These are phyloP conservation scores for Wickerhamiella parazyma DNA, from an alignment of 805 yeast genomes.

Conservation along the genomic window DNA sequence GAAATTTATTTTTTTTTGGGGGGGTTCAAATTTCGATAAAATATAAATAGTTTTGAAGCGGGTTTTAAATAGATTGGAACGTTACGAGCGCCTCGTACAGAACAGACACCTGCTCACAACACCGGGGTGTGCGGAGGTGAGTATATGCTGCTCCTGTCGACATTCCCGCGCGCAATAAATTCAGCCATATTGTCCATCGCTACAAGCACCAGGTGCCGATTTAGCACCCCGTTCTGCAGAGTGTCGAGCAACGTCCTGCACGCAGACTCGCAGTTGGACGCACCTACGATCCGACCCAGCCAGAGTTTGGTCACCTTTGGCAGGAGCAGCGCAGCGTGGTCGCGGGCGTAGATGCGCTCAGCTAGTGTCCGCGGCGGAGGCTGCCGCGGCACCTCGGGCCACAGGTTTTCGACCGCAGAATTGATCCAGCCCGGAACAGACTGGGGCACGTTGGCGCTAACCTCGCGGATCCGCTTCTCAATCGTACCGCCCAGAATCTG, in stretches of 20 bases:
- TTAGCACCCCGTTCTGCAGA: constrained; percentile 61
- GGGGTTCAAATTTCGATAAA: neutral
- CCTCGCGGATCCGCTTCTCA: constrained; percentile 44
- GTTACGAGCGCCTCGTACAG: too few relatives aligned
- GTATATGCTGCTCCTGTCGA: neutral
- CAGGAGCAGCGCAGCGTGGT: constrained; percentile 37
- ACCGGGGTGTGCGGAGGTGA: neutral
- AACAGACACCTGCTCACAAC: too few relatives aligned
- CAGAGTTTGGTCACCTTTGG: constrained; percentile 47
- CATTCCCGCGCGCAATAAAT: constrained; percentile 14
- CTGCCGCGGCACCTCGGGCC: constrained; percentile 18
- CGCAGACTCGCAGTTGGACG: constrained; percentile 48
- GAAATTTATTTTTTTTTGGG: constrained; percentile 1
- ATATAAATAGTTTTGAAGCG: neutral
- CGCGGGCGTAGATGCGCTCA: constrained; percentile 38
- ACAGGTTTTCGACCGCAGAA: constrained; percentile 24
- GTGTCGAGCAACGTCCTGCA: constrained; percentile 44
- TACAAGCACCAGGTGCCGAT: constrained; percentile 47
- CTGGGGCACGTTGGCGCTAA: constrained; percentile 24
- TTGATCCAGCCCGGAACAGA: constrained; percentile 27
- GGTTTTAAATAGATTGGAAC: too few relatives aligned
- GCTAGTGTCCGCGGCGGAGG: constrained; percentile 8
- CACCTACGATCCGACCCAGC: constrained; percentile 63
- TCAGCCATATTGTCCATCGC: constrained; percentile 42
- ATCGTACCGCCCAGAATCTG: constrained; percentile 80